Evolutionary conservation across 208 protist species (phyloP).

Genomic region (Naegleria lovaniensis): DNA sequence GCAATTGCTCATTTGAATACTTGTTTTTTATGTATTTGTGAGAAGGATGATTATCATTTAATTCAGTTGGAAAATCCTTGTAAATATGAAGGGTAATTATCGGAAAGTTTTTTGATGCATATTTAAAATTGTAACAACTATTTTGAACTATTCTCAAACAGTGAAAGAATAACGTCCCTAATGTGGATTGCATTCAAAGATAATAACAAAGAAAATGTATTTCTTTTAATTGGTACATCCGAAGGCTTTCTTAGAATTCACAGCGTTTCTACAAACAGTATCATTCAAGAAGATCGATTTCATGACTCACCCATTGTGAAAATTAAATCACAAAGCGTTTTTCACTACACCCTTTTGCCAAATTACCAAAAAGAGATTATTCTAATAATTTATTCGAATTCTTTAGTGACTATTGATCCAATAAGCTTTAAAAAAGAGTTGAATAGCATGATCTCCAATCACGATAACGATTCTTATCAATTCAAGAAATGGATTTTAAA

Average conservation of each 20-base stretch:
- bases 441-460: neutral
- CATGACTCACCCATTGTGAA: neutral
- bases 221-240: neutral
- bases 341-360: neutral
- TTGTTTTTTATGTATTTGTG: neutral
- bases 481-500: neutral
- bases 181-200: neutral
- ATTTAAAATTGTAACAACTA: neutral
- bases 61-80: neutral
- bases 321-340: neutral
- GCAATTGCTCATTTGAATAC: neutral
- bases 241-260: conserved; percentile 6
- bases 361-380: neutral
- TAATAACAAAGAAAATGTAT: neutral
- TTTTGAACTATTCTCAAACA: too few species aligned
- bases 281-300: neutral
- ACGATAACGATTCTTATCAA: neutral
- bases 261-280: too few species aligned
- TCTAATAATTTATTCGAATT: neutral
- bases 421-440: neutral
- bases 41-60: neutral
- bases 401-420: neutral
- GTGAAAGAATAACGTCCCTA: neutral
- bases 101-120: neutral
- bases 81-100: neutral